Evolutionary conservation across 768 basidiomycete genomes (phyloP), one percentile per base, ranked within the genome.

Genomic region (Tulasnella sp.): DNA sequence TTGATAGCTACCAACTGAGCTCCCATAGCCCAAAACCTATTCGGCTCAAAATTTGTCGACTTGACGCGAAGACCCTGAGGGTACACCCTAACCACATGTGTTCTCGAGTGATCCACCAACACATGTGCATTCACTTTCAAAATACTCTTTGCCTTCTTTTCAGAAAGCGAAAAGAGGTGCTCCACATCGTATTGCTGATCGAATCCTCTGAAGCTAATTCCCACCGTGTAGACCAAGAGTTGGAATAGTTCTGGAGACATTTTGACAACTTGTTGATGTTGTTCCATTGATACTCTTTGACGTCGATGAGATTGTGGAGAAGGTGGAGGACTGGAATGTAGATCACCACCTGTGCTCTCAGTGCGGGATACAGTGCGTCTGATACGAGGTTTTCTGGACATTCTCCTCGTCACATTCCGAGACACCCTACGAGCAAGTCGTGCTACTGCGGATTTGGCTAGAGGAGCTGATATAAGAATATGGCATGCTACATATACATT

Each of bases 101-200:
- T 78, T 31, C 79, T 74, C 48, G 77, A 86, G 67, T 99, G 93
- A 66, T 83, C 83, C 65, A 96, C 76, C 52, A 96, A 68, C 56
- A 87, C 81, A 41, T 67, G 63, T 68, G 79, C 73, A 37, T 72
- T 71, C 24, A 73, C 69, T 66, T 81, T 81, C 41, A 92, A 60
- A 54, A 91, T 69, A 67, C 80, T 81, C 63, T 80, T 81, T 55
- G 79, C 80, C 15, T 77, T 78, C 53, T 69, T 76, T 69, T 98
- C 93, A 0, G 90, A 92, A 5, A 98, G 74, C 5, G 89, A 93
- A 64, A 99, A 92, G 62, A 96, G 75, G 59, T 96, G 86, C 59
- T 88, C 83, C 0, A 83, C 75, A 6, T 80, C 81, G 60, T 99
- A 99, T 28, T 72, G 70, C 64, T 84, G 79, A 65, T 86, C 84